Percentiles rank a stretch among this genome's conserved stretches.
Conservation (phyloP, 345 rosid genomes). For the Kernera saxatilis region DNA sequence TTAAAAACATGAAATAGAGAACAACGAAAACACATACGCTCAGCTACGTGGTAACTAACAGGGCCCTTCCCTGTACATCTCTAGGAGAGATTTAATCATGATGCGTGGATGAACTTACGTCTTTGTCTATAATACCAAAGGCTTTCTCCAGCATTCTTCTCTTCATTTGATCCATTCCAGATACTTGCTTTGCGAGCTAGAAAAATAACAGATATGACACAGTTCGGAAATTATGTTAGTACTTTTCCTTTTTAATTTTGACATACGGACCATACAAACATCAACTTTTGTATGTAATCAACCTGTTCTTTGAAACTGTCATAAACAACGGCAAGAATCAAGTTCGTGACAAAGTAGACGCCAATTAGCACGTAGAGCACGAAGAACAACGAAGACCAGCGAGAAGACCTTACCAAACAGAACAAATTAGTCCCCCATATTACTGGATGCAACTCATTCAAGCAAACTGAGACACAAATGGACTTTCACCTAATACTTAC, state of each 20-base stretch:
- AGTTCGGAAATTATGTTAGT: not conserved
- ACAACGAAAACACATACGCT: not conserved
- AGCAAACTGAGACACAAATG: not conserved
- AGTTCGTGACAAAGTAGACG: conserved; percentile 94
- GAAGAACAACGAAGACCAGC: conserved; percentile 79
- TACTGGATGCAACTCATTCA: conserved; percentile 11
- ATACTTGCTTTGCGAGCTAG: conserved; percentile 89
- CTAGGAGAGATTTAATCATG: not conserved
- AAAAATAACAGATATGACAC: conserved; percentile 8
- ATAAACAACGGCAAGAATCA: conserved; percentile 96
- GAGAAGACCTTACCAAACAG: conserved; percentile 61
- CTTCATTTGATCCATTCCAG: conserved; percentile 68
- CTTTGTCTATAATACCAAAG: conserved; percentile 66
- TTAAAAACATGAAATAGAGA: conserved; percentile 3
- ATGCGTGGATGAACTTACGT: conserved; percentile 44
- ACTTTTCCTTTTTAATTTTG: not conserved
- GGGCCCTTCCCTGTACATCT: not conserved
- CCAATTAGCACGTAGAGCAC: conserved; percentile 80
- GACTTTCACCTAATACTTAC: conserved; percentile 48
- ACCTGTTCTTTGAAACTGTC: conserved; percentile 97
- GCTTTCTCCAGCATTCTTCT: conserved; percentile 65
- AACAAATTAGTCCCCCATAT: conserved; percentile 9
- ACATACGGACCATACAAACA: not conserved
- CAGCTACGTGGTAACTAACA: not conserved
- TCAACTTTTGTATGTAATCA: conserved; percentile 4